phyloP scores from a whole-genome alignment of 176 grass and related monocot species.

The Chrysopogon serrulatus region DNA sequence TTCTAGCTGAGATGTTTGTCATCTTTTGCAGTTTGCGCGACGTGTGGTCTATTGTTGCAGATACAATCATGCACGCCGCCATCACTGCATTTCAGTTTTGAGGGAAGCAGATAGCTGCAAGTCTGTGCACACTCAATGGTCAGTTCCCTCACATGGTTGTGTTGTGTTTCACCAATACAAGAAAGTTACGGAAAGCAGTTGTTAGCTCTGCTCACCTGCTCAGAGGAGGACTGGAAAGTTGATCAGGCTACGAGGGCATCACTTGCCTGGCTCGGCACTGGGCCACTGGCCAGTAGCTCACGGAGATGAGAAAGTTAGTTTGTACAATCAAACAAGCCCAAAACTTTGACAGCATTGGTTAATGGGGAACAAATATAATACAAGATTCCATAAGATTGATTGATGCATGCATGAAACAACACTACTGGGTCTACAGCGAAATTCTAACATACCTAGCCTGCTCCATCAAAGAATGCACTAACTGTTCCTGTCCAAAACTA shows the following conservation, averaged over 20 bases:
- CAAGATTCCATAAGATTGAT: conserved; percentile 3
- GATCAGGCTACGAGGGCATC: background rate
- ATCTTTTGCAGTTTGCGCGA: background rate
- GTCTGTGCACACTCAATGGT: background rate
- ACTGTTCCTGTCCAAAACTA: conserved; percentile 22
- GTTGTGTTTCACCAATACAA: background rate
- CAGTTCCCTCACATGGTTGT: too few relatives aligned
- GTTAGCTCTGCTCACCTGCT: background rate
- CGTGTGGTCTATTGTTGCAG: background rate
- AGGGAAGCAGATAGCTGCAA: background rate
- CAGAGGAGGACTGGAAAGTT: background rate
- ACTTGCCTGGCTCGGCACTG: background rate
- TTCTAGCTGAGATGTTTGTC: background rate
- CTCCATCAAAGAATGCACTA: conserved; percentile 25
- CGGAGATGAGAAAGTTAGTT: background rate
- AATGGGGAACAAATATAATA: conserved; percentile 16
- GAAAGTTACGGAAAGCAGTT: background rate
- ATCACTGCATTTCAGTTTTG: background rate
- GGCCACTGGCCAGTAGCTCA: background rate
- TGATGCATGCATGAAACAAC: conserved; percentile 17
- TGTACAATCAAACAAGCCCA: background rate
- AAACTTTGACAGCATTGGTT: conserved; percentile 3
- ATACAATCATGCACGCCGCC: background rate
- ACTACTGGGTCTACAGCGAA: conserved; percentile 22
- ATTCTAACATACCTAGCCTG: conserved; percentile 23